Evolutionary conservation across 2,329 filamentous ascomycete genomes (phyloP).

Genomic region (Botrytis fragariae): DNA sequence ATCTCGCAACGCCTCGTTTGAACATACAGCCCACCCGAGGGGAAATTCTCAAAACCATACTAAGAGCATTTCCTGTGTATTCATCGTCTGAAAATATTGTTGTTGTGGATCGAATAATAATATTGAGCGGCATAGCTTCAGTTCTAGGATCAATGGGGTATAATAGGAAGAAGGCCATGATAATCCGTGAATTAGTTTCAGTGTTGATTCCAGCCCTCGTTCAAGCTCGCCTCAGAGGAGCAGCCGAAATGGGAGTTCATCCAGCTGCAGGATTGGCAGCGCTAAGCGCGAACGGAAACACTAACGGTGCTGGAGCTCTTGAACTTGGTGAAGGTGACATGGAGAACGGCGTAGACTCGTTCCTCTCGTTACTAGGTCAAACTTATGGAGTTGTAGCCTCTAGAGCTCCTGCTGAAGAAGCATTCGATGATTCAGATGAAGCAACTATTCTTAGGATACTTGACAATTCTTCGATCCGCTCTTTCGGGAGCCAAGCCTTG

Average conservation of each 20-base stretch:
- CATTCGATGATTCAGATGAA: conserved; percentile 49
- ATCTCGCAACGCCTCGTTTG: conserved; percentile 51
- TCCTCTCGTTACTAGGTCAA: conserved; percentile 59
- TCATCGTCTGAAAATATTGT: conserved; percentile 64
- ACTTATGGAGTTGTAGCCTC: conserved; percentile 60
- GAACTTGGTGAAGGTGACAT: conserved; percentile 64
- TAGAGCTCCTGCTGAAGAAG: conserved; percentile 17
- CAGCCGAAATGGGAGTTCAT: conserved; percentile 94
- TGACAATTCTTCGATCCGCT: conserved; percentile 54
- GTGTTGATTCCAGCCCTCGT: conserved; percentile 81
- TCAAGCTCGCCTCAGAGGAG: conserved; percentile 86
- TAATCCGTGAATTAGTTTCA: conserved; percentile 80
- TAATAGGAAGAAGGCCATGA: conserved; percentile 85
- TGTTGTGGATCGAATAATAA: conserved; percentile 71
- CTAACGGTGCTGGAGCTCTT: conserved; percentile 52
- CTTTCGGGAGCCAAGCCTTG: conserved; percentile 73
- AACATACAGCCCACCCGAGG: conserved; percentile 56
- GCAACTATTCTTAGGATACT: conserved; percentile 57
- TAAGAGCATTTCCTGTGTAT: conserved; percentile 68
- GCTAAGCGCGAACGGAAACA: conserved; percentile 52
- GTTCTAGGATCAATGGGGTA: conserved; percentile 77
- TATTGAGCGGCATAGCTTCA: conserved; percentile 83
- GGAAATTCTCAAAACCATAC: conserved; percentile 62
- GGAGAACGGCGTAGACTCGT: conserved; percentile 62
- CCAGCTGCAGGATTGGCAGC: conserved; percentile 83